Conservation (phyloP, 352 stramenopile genomes). For the Pilasporangium apinafurcum region DNA sequence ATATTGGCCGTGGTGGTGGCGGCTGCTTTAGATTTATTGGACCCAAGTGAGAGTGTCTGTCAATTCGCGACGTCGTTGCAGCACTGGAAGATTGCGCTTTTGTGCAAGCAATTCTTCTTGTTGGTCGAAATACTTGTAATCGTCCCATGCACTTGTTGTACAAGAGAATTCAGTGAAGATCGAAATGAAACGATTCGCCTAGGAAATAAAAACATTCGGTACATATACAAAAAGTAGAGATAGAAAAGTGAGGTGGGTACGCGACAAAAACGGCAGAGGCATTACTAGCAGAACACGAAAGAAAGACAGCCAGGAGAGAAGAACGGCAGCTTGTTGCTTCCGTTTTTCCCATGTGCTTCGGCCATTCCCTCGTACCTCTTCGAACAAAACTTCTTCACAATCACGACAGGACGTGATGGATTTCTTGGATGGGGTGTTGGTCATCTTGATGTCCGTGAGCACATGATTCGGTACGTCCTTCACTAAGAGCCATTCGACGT, state of each 20-base stretch:
- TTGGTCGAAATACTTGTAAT: slow-evolving; percentile 62
- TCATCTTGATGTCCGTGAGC: slow-evolving; percentile 75
- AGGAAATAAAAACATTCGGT: not conserved
- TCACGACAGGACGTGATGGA: slow-evolving; percentile 75
- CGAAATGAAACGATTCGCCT: slow-evolving; percentile 66
- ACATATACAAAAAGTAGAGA: not conserved
- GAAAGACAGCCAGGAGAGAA: too few species aligned
- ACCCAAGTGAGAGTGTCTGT: too few species aligned
- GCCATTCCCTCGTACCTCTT: slow-evolving; percentile 35
- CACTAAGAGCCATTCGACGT: slow-evolving; percentile 75
- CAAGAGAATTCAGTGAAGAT: slow-evolving; percentile 48
- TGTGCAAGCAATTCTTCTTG: slow-evolving; percentile 42
- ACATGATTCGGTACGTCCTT: slow-evolving; percentile 81
- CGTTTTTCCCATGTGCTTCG: too few species aligned
- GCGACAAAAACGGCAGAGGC: too few species aligned
- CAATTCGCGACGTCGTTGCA: not conserved
- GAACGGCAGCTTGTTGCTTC: too few species aligned
- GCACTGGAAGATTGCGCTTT: slow-evolving; percentile 31
- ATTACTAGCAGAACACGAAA: too few species aligned
- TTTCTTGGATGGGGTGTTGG: slow-evolving; percentile 72
- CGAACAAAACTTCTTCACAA: slow-evolving; percentile 70
- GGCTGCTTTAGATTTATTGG: too few species aligned
- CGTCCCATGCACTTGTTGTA: slow-evolving; percentile 66
- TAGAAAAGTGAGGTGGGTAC: too few species aligned
- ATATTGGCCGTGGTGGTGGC: too few species aligned